Percentiles rank a stretch among this genome's conserved stretches.
phyloP scores from a whole-genome alignment of 768 basidiomycete genomes.

The Boletus patriciae region DNA sequence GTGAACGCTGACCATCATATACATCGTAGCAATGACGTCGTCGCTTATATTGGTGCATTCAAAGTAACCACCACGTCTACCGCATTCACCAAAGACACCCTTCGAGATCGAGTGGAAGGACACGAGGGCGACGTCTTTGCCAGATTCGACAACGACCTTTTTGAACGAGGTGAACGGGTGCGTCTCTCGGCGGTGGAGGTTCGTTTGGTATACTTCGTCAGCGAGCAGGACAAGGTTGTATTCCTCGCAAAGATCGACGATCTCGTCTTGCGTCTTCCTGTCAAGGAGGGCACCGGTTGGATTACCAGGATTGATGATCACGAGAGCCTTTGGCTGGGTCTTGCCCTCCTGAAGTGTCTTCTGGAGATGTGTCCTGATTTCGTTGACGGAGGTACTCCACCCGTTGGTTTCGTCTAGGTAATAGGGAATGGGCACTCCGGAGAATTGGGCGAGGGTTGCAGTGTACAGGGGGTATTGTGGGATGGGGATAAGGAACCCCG shows the following conservation, averaged over 20 bases:
- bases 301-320: conserved; percentile 98
- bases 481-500: conserved; percentile 91
- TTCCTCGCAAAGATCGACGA: conserved; percentile 84
- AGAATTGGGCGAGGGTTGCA: conserved; percentile 84
- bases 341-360: conserved; percentile 61
- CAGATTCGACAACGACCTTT: conserved; percentile 75
- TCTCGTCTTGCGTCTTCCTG: conserved; percentile 62
- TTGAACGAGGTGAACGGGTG: conserved; percentile 94
- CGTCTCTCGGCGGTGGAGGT: conserved; percentile 67
- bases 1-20: conserved; percentile 93
- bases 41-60: conserved; percentile 82
- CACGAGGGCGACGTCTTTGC: conserved; percentile 65
- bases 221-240: conserved; percentile 87
- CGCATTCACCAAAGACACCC: conserved; percentile 95
- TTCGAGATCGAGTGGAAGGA: conserved; percentile 99
- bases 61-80: conserved; percentile 95
- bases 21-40: conserved; percentile 81
- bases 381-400: conserved; percentile 78
- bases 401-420: conserved; percentile 77
- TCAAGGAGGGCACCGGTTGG: conserved; percentile 89
- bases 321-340: conserved; percentile 73
- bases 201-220: conserved; percentile 98
- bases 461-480: conserved; percentile 99
- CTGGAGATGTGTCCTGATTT: conserved; percentile 65
- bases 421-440: conserved; percentile 83